These are phyloP conservation scores for Globisporangium spiculum DNA, from an alignment of 352 stramenopile species.

Conservation along the genomic window DNA sequence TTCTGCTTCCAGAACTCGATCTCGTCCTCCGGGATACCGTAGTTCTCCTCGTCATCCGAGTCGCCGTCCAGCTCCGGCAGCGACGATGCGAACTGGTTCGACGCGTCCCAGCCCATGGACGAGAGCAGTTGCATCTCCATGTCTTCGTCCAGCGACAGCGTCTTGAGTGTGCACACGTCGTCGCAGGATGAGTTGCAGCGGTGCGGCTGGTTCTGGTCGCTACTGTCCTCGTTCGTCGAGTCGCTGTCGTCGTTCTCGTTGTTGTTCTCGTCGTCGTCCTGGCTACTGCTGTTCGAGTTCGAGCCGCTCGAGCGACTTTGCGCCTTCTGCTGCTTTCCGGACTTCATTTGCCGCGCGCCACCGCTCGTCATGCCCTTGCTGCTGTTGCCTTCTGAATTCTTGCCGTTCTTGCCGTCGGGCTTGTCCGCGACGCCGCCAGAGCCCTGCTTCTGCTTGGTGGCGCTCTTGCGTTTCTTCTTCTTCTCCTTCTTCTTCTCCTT, in stretches of 20 bases:
- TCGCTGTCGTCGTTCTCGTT: constrained; percentile 42
- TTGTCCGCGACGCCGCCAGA: constrained; percentile 18
- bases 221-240: constrained; percentile 29
- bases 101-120: constrained; percentile 81
- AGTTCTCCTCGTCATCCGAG: constrained; percentile 74
- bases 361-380: constrained; percentile 21
- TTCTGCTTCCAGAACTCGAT: constrained; percentile 88
- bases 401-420: constrained; percentile 17
- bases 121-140: constrained; percentile 80
- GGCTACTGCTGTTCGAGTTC: constrained; percentile 30
- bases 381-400: constrained; percentile 21
- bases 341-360: constrained; percentile 20
- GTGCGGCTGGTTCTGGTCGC: constrained; percentile 32
- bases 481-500: constrained; percentile 89
- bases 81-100: constrained; percentile 53
- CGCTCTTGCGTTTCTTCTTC: constrained; percentile 86
- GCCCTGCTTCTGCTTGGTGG: constrained; percentile 66
- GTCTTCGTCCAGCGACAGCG: constrained; percentile 59
- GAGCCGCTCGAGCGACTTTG: constrained; percentile 23
- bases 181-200: constrained; percentile 55
- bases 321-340: constrained; percentile 22
- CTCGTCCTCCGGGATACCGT: constrained; percentile 81
- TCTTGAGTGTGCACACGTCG: constrained; percentile 40
- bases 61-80: constrained; percentile 70
- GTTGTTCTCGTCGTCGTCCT: constrained; percentile 25